Percentiles rank a stretch among this genome's conserved stretches.
Conservation (phyloP, 2,329 filamentous ascomycete species). For the Apiospora rasikravindrae region DNA sequence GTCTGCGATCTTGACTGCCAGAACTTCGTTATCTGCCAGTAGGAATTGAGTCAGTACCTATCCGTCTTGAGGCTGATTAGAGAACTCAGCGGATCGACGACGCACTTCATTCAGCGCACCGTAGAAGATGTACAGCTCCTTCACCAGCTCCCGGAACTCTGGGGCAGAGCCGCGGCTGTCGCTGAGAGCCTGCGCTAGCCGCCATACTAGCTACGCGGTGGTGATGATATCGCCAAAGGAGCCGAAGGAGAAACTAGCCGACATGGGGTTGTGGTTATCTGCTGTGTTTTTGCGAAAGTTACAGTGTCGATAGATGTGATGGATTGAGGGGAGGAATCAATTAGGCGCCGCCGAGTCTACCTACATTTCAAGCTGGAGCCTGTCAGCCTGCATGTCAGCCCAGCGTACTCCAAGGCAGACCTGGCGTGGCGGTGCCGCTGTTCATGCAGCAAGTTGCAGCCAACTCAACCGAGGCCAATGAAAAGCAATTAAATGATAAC, state of each 20-base stretch:
- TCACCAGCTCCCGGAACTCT: conserved; percentile 10
- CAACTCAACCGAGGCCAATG: too few species aligned
- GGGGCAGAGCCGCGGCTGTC: conserved; percentile 16
- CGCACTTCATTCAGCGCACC: neutral
- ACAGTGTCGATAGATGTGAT: neutral
- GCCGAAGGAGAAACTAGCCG: conserved; percentile 9
- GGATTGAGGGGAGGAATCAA: neutral
- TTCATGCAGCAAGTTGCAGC: too few species aligned
- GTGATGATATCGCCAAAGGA: conserved; percentile 18
- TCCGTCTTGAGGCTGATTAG: neutral
- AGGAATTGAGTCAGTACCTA: neutral
- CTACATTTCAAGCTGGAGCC: neutral
- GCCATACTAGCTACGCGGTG: conserved; percentile 18
- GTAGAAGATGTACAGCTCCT: neutral
- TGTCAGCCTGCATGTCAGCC: neutral
- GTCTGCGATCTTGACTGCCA: neutral
- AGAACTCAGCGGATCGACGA: neutral
- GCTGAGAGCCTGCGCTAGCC: conserved; percentile 16
- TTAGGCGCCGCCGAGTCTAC: neutral
- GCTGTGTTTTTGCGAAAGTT: neutral
- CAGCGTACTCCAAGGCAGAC: neutral
- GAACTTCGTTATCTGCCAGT: neutral
- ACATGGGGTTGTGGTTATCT: neutral
- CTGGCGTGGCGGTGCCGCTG: neutral
- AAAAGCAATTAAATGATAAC: too few species aligned